A percentile compares a stretch with the other conserved stretches of the same genome.
Evolutionary conservation across 306 rosid species (phyloP).

Genomic region (Astragalus membranaceus): DNA sequence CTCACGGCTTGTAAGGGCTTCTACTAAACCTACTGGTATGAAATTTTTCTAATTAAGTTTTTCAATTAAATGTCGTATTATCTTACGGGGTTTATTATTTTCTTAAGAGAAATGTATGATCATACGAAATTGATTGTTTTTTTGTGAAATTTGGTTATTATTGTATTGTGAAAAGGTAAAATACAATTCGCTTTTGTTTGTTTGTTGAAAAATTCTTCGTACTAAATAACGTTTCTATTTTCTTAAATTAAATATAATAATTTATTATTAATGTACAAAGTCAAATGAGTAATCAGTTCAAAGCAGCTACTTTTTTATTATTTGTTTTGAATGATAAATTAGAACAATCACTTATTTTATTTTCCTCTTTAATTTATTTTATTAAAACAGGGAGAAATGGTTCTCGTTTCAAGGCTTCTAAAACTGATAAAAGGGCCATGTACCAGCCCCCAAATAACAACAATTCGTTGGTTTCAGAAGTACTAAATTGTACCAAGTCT

Average conservation of each 20-base stretch:
- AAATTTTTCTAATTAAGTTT: background rate
- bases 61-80: too few species aligned
- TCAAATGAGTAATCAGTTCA: background rate
- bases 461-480: background rate
- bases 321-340: background rate
- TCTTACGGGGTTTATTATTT: too few species aligned
- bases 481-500: background rate
- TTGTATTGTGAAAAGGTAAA: too few species aligned
- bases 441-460: background rate
- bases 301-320: background rate
- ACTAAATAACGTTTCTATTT: too few species aligned
- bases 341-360: background rate
- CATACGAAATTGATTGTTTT: too few species aligned
- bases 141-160: too few species aligned
- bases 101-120: too few species aligned
- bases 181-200: too few species aligned
- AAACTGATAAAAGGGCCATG: background rate
- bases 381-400: background rate
- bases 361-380: constrained; percentile 8
- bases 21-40: constrained; percentile 8
- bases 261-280: background rate
- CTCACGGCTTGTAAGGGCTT: background rate
- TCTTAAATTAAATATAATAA: too few species aligned
- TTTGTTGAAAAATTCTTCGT: too few species aligned
- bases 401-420: background rate